Conservation (phyloP, 305 asterid genomes). For the Fraxinus latifolia region DNA sequence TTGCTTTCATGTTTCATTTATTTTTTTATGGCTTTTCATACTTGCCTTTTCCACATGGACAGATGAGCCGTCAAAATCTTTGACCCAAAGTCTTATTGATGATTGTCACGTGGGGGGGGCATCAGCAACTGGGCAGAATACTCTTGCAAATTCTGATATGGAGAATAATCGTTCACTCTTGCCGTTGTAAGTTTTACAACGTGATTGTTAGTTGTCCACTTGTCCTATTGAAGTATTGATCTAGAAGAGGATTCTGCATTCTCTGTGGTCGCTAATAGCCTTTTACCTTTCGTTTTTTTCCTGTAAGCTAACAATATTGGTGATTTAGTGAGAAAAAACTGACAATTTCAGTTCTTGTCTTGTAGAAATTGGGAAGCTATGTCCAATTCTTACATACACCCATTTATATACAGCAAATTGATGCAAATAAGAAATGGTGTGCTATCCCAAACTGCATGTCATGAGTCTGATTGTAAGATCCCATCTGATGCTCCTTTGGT, state of each 20-base stretch:
- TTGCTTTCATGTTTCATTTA: background rate
- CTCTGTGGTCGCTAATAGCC: constrained; percentile 8
- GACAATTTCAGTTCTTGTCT: constrained; percentile 21
- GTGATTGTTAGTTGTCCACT: constrained; percentile 5
- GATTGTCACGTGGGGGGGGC: constrained; percentile 39
- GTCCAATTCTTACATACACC: constrained; percentile 55
- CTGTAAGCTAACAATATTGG: background rate
- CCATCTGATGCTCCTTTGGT: constrained; percentile 23
- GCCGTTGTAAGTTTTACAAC: constrained; percentile 45
- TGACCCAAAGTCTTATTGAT: constrained; percentile 30
- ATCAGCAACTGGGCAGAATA: constrained; percentile 36
- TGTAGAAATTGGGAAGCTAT: constrained; percentile 53
- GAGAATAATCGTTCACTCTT: constrained; percentile 25
- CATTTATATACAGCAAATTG: constrained; percentile 52
- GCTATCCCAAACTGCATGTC: constrained; percentile 32
- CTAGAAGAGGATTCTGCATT: background rate
- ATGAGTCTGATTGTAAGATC: constrained; percentile 51
- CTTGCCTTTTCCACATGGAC: constrained; percentile 25
- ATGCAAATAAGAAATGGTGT: constrained; percentile 42
- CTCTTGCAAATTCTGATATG: constrained; percentile 20
- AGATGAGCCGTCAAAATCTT: constrained; percentile 37
- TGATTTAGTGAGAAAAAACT: background rate
- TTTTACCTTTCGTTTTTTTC: background rate
- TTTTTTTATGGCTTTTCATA: constrained; percentile 15
- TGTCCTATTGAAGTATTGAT: background rate